Conservation (phyloP, 129 eudicot species). For the carrot (Daucus carota) region DH1_v3.0 NC_030384.2:24192001-24192500, state of each 20-base stretch:
- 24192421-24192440: constrained; percentile 50
- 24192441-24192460: constrained; percentile 57
- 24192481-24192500: constrained; percentile 40
- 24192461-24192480: constrained; percentile 21
- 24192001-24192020: not conserved
- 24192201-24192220: not conserved
- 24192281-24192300: not conserved
- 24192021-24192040: not conserved
- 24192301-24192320: not conserved
- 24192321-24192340: constrained; percentile 17
- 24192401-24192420: constrained; percentile 32
- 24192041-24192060: not conserved
- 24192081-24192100: not conserved
- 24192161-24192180: not conserved
- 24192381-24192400: constrained; percentile 30
- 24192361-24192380: constrained; percentile 27
- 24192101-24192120: not conserved
- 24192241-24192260: not conserved
- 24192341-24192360: constrained; percentile 33
- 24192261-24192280: not conserved
- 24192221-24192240: not conserved
- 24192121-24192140: not conserved
- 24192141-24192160: not conserved
- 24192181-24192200: not conserved
- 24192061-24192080: not conserved